Evolutionary conservation across 148 eudicot species (phyloP).

Genomic region (Diospyros lotus): DNA sequence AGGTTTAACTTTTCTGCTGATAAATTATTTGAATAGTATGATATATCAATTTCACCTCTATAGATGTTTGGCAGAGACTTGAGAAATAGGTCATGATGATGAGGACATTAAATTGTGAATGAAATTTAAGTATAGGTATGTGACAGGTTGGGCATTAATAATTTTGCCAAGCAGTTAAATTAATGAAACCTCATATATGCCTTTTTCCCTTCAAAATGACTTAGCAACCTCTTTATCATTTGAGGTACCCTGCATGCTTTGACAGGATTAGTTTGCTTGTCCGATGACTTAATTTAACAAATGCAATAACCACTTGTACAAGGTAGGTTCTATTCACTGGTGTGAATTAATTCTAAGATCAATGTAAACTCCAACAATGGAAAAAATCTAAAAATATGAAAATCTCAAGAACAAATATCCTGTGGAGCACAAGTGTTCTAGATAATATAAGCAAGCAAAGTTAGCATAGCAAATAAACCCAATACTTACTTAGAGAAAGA

Average conservation of each 20-base stretch:
- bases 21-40: background rate
- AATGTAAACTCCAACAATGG: background rate
- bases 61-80: background rate
- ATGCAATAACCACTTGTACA: background rate
- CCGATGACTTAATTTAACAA: background rate
- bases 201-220: background rate
- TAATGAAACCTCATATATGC: background rate
- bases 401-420: background rate
- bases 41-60: background rate
- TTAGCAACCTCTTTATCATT: background rate
- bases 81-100: background rate
- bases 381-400: background rate
- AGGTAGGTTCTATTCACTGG: background rate
- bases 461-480: background rate
- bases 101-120: background rate
- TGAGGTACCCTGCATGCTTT: background rate
- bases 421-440: background rate
- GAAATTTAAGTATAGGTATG: background rate
- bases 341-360: background rate
- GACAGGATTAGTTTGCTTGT: background rate
- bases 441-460: background rate
- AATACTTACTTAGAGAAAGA: background rate
- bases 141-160: background rate
- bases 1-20: slow-evolving; percentile 6
- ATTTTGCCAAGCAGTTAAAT: background rate